A percentile compares a stretch with the other conserved stretches of the same genome.
These are phyloP conservation scores for Thielaviopsis populi DNA, from an alignment of 2,329 filamentous ascomycete species.

Conservation along the genomic window DNA sequence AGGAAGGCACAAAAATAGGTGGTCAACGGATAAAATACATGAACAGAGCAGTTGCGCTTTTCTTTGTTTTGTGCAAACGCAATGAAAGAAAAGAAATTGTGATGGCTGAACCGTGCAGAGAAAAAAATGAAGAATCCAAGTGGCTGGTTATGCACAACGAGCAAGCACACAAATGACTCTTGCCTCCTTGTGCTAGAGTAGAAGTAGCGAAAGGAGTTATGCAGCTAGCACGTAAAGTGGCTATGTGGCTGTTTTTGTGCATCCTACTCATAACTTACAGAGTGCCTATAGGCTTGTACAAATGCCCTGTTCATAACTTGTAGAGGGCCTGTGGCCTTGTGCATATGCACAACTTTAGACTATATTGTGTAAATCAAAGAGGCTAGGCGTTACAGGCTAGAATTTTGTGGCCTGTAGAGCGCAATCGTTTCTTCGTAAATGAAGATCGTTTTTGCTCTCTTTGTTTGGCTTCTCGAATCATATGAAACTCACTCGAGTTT, in stretches of 20 bases:
- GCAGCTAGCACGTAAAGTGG: not conserved
- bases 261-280: not conserved
- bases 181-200: not conserved
- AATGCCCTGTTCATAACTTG: not conserved
- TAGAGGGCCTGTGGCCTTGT: not conserved
- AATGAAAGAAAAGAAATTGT: not conserved
- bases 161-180: not conserved
- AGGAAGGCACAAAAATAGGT: slow-evolving; percentile 1
- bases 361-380: not conserved
- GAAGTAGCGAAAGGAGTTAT: not conserved
- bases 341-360: not conserved
- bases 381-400: not conserved
- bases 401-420: not conserved
- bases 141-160: slow-evolving; percentile 11
- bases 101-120: not conserved
- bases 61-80: slow-evolving; percentile 4
- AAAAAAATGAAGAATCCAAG: slow-evolving; percentile 10
- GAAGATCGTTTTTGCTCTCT: not conserved
- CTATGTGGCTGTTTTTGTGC: not conserved
- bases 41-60: not conserved
- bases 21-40: not conserved
- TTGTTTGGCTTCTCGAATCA: not conserved
- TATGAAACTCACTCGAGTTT: not conserved
- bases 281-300: not conserved
- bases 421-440: not conserved